phyloP scores from a whole-genome alignment of 805 yeast species.

The Barnettozyma salicaria region DNA sequence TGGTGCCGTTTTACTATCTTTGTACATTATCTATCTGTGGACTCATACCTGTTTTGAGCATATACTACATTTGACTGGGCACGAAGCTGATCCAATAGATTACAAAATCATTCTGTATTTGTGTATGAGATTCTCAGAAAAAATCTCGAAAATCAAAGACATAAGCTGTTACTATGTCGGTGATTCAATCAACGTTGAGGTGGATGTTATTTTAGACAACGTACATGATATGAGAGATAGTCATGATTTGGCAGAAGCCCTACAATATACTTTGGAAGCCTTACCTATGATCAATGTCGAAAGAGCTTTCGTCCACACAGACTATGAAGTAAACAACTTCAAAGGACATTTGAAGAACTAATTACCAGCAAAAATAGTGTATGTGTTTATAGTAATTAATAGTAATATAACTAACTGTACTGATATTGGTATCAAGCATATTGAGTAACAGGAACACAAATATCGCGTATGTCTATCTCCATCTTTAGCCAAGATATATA shows the following conservation, averaged over 20 bases:
- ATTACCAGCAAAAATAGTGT: too few relatives aligned
- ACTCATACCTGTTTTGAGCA: conserved; percentile 59
- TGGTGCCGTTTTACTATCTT: conserved; percentile 61
- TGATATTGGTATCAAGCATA: too few relatives aligned
- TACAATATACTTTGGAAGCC: conserved; percentile 76
- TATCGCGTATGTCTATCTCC: too few relatives aligned
- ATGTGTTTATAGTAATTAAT: too few relatives aligned
- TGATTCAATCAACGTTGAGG: conserved; percentile 69
- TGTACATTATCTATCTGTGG: conserved; percentile 64
- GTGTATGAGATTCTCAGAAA: conserved; percentile 62
- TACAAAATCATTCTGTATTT: conserved; percentile 62
- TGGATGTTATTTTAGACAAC: conserved; percentile 57
- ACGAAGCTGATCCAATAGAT: conserved; percentile 56
- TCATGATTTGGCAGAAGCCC: conserved; percentile 76
- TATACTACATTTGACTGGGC: conserved; percentile 69
- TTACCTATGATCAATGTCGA: conserved; percentile 71
- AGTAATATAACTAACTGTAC: too few relatives aligned
- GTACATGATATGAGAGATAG: conserved; percentile 53
- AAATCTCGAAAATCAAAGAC: conserved; percentile 57
- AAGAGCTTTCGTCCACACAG: conserved; percentile 77
- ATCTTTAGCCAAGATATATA: too few relatives aligned
- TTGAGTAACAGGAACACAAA: too few relatives aligned
- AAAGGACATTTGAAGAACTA: conserved; percentile 36
- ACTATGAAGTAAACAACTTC: conserved; percentile 41
- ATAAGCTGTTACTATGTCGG: conserved; percentile 75